Conservation (phyloP, 1,139 yeast genomes). For the Yamadazyma aaseri region DNA sequence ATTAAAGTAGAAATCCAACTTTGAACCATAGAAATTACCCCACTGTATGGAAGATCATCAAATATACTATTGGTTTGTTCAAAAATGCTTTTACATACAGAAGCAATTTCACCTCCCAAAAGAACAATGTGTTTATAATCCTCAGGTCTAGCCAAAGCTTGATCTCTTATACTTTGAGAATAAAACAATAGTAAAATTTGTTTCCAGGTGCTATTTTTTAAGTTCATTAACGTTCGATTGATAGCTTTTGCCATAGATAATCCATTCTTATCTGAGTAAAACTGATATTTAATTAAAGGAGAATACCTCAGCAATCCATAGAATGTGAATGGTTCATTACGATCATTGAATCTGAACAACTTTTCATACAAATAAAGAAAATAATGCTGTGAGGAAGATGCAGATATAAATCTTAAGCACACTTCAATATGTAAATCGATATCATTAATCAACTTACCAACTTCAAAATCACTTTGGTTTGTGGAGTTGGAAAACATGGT, state of each 20-base stretch:
- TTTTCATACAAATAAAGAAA: constrained; percentile 37
- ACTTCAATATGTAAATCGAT: constrained; percentile 16
- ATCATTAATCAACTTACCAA: constrained; percentile 8
- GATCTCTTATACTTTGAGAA: constrained; percentile 49
- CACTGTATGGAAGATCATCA: constrained; percentile 26
- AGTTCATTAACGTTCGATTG: constrained; percentile 35
- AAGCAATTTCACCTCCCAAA: constrained; percentile 26
- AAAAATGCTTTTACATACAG: constrained; percentile 30
- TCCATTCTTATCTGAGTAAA: constrained; percentile 41
- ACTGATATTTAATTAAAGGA: constrained; percentile 52
- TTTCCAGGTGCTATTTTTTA: constrained; percentile 54
- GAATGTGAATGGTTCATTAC: constrained; percentile 42
- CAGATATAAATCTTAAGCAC: constrained; percentile 47
- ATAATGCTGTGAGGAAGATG: constrained; percentile 55
- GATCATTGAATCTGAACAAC: constrained; percentile 32
- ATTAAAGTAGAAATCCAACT: constrained; percentile 38
- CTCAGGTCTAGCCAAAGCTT: constrained; percentile 56
- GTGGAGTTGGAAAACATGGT: not conserved
- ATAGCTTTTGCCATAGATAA: constrained; percentile 38
- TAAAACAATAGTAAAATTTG: constrained; percentile 52
- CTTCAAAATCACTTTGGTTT: constrained; percentile 4
- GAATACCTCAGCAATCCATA: constrained; percentile 40
- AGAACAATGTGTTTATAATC: constrained; percentile 40
- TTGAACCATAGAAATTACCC: constrained; percentile 28
- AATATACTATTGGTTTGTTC: constrained; percentile 32